Evolutionary conservation across 1,139 yeast genomes (phyloP), one percentile per base, ranked within the genome.

Genomic region (Hansenula lynferdii): DNA sequence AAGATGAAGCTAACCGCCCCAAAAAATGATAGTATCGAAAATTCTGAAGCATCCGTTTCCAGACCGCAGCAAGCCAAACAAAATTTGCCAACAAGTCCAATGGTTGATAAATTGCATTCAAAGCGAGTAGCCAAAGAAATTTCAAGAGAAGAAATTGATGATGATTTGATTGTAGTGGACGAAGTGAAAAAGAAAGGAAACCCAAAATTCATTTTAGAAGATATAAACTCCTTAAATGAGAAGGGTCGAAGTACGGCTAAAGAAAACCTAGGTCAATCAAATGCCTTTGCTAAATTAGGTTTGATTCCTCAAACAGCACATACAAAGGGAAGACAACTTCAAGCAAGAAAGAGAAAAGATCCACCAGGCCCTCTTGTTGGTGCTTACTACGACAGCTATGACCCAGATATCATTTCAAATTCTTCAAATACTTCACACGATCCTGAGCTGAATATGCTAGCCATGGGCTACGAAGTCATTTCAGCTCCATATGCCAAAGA

Each of bases 401-500:
- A 45, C 14, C 36, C 41, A 0, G 43, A 41, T 17, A 11, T 24
- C 3, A 16, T 37, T 2, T 17, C 24, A 17, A n/a, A n/a, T n/a
- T 5, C 6, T 3, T 5, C n/a, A 6, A 8, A 18, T 6, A 12
- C 35, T 22, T 5, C 33, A 1, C 31, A 27, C 12, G 38, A 35
- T 22, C 34, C 41, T 3, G 45, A 39, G 3, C n/a, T 36, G 1
- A 45, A 43, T 7, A 28, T 38, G 28, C 28, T 53, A 27, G 56
- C 57, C 1, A 29, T 53, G 8, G 57, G 57, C 0, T 52, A 37
- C 34, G 46, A 53, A 30, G 54, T 62, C 40, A 62, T 51, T 42
- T 56, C 64, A 6, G 50, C 72, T 0, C 69, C 71, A 2, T 69
- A 65, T 48, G 80, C 77, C 0, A 61, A 60, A 27, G 77, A 72